Base-by-base conservation (phyloP, 352 stramenopile genomes). In the Globisporangium emineosum region DNA sequence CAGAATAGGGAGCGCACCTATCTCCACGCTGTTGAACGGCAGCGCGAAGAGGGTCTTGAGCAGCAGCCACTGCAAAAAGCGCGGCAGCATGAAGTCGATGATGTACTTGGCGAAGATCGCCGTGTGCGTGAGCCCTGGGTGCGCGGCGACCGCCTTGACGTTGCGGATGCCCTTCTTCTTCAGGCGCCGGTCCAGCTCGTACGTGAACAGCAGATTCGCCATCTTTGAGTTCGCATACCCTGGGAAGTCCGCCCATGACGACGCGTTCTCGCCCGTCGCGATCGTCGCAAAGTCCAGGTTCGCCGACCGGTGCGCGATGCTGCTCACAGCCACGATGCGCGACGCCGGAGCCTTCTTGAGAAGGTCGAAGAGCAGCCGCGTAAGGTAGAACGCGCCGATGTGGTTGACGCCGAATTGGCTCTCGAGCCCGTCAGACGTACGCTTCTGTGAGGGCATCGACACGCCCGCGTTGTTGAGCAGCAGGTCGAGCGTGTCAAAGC, bases 151-250 rank as follows among this genome's bases (percentile, higher is more conserved):
- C n/a, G 71, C 66, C 33, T 78, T 65, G 52, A 90, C 69, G 56
- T 81, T 80, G 45, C 67, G 58, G 47, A 77, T 62, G 29, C 76
- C 65, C 10, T 59, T 56, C 12, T 66, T 68, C 15, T 63, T 45
- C 13, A 89, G 35, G 0, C 79, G 76, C 9, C 79, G 78, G 19
- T 82, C 69, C 13, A 91, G 63, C 54, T 91, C 82, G 60, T 75
- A 85, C 25, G 75, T 88, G 61, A 91, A 91, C 10, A 91, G 62
- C 58, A 89, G 25, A 45, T 85, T 88, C 12, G 69, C 62, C 56
- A 91, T 66, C 67, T 91, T 91, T 32, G 77, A 82, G 17, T 69
- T 73, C 42, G 71, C 68, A 57, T 91, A 91, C 59, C 76, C 77
- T 49, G 65, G 55, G 37, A 83, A 70, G 52, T 62, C 68, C 1